Percentiles rank a stretch among this genome's conserved stretches.
Conservation (phyloP, 2,329 filamentous ascomycete species). For the Aspergillus japonicus region DNA sequence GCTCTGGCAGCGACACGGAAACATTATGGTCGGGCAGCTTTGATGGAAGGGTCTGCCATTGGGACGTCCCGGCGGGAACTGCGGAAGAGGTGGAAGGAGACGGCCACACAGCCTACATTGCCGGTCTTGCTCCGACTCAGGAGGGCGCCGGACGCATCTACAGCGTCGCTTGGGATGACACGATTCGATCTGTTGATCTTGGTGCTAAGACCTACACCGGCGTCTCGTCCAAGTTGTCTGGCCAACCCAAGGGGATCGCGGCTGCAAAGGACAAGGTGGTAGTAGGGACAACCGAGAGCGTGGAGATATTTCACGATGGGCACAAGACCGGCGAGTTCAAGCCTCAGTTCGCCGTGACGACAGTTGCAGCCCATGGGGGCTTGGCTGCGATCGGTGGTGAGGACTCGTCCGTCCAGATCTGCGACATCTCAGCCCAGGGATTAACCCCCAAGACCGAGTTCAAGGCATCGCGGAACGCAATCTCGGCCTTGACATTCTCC, state of each 20-base stretch:
- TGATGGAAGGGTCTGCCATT: constrained; percentile 81
- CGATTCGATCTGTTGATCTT: constrained; percentile 74
- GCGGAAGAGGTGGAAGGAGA: constrained; percentile 75
- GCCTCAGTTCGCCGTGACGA: constrained; percentile 65
- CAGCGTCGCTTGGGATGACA: constrained; percentile 93
- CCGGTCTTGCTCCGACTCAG: constrained; percentile 64
- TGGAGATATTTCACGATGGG: constrained; percentile 60
- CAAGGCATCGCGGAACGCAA: constrained; percentile 65
- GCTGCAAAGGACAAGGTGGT: constrained; percentile 54
- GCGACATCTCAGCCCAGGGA: constrained; percentile 59
- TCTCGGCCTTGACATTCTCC: constrained; percentile 83
- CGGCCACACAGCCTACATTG: constrained; percentile 80
- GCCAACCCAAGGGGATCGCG: constrained; percentile 75
- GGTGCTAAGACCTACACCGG: constrained; percentile 74
- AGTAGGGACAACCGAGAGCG: constrained; percentile 59
- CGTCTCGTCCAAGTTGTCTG: constrained; percentile 63
- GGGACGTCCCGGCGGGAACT: constrained; percentile 71
- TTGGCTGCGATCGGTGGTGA: constrained; percentile 75
- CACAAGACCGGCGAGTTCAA: constrained; percentile 59
- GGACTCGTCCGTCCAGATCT: constrained; percentile 73
- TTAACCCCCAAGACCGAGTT: constrained; percentile 58
- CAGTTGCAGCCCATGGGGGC: constrained; percentile 67
- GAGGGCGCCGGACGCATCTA: constrained; percentile 62
- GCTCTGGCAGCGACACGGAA: constrained; percentile 48
- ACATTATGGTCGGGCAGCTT: constrained; percentile 88